Conservation (phyloP, 2,329 filamentous ascomycete genomes). For the Curvularia verruculosa region DNA sequence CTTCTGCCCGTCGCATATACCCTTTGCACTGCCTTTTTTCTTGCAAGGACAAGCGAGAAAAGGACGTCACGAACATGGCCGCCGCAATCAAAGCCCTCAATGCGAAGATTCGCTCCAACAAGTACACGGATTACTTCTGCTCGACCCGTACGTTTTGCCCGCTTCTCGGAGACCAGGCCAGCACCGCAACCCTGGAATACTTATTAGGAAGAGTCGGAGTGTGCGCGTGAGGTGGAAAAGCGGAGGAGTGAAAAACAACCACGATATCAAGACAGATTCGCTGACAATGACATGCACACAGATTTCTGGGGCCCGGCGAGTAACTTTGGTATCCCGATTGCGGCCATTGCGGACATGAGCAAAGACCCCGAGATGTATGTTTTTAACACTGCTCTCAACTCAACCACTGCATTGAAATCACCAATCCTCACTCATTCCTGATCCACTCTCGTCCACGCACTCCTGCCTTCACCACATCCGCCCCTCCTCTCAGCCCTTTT, state of each 20-base stretch:
- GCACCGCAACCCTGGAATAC: background rate
- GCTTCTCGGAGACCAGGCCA: conserved; percentile 7
- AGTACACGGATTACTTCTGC: conserved; percentile 59
- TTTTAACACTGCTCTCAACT: background rate
- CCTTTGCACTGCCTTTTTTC: background rate
- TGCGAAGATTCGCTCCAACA: conserved; percentile 59
- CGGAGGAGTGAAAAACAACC: background rate
- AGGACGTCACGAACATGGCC: conserved; percentile 51
- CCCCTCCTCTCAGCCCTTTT: background rate
- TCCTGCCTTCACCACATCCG: background rate
- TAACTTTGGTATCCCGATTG: conserved; percentile 62
- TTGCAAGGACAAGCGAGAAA: conserved; percentile 3
- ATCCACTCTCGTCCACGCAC: no score
- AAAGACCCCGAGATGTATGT: conserved; percentile 60
- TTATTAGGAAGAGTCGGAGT: background rate
- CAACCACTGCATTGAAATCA: background rate
- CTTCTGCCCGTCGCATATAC: conserved; percentile 11
- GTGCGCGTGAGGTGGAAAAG: conserved; percentile 1
- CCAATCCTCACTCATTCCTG: background rate
- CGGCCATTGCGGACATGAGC: conserved; percentile 60
- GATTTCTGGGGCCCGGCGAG: conserved; percentile 60
- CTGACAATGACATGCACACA: conserved; percentile 31
- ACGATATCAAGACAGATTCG: background rate
- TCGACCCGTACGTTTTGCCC: conserved; percentile 56
- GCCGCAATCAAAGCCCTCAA: conserved; percentile 61